A percentile compares a stretch with the other conserved stretches of the same genome.
These are phyloP conservation scores for Myxozyma mucilagina DNA, from an alignment of 805 yeast species.

Conservation along the genomic window DNA sequence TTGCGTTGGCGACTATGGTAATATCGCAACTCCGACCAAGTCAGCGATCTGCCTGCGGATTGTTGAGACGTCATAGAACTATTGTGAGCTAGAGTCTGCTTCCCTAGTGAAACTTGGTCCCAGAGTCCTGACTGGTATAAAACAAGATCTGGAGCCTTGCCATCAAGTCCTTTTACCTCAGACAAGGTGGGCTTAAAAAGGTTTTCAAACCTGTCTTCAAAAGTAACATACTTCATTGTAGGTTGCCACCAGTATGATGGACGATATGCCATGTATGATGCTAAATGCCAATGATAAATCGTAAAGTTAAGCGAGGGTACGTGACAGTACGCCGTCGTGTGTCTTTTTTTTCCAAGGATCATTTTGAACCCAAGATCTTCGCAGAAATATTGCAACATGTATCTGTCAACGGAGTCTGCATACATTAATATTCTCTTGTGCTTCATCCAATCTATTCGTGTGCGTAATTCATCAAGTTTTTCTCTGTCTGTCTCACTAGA, in stretches of 20 bases:
- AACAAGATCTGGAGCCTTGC: constrained; percentile 23
- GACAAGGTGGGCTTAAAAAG: constrained; percentile 18
- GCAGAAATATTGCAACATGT: constrained; percentile 25
- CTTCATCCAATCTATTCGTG: constrained; percentile 21
- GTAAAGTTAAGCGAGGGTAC: constrained; percentile 26
- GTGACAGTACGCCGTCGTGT: constrained; percentile 22
- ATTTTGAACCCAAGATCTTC: constrained; percentile 8
- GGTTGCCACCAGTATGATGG: constrained; percentile 31
- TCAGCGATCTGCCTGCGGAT: constrained; percentile 11
- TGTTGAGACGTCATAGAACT: neutral
- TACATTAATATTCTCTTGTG: constrained; percentile 19
- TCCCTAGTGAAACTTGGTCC: constrained; percentile 26
- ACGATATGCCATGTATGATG: constrained; percentile 20
- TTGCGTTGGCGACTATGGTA: constrained; percentile 17
- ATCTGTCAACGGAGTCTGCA: constrained; percentile 30
- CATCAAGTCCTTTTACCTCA: constrained; percentile 17
- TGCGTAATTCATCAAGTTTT: neutral
- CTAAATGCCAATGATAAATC: constrained; percentile 28
- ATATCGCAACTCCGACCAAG: constrained; percentile 26
- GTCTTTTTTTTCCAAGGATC: neutral
- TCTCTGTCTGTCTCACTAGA: neutral
- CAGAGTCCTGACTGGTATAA: constrained; percentile 28
- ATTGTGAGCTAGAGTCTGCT: neutral
- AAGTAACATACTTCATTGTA: constrained; percentile 19
- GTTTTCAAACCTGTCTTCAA: constrained; percentile 26